Conservation (phyloP, 78 protist genomes). For the Blattamonas nauphoetae region DNA sequence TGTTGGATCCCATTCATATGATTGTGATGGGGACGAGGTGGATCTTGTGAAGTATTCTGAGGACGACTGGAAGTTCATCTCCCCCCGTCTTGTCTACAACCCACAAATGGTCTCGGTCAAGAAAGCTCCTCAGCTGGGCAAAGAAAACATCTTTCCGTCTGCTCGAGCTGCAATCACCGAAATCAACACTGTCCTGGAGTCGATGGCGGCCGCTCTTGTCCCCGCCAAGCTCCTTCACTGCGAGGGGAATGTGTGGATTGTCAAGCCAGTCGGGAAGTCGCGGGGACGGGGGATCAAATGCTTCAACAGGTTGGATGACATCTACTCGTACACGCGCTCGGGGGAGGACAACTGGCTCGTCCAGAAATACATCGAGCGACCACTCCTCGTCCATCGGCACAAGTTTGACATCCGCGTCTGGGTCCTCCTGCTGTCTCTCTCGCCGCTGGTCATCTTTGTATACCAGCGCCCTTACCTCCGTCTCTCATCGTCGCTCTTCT, state of each 20-base stretch:
- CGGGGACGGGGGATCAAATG: not conserved
- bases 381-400: not conserved
- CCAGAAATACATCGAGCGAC: not conserved
- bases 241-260: not conserved
- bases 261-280: not conserved
- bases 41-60: no score
- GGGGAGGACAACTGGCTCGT: not conserved
- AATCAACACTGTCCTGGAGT: not conserved
- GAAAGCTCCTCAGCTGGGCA: not conserved
- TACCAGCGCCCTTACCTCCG: not conserved
- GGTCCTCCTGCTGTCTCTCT: not conserved
- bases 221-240: not conserved
- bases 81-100: not conserved
- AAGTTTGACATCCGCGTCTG: not conserved
- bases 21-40: no score
- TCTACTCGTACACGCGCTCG: not conserved
- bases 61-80: not conserved
- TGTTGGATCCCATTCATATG: no score
- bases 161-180: no score
- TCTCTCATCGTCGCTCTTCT: not conserved
- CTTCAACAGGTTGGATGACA: not conserved
- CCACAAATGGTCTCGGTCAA: not conserved
- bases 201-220: not conserved
- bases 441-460: not conserved
- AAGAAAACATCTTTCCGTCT: no score